Conservation (phyloP, 176 grass and related monocot species). For the Avena insularis region DNA sequence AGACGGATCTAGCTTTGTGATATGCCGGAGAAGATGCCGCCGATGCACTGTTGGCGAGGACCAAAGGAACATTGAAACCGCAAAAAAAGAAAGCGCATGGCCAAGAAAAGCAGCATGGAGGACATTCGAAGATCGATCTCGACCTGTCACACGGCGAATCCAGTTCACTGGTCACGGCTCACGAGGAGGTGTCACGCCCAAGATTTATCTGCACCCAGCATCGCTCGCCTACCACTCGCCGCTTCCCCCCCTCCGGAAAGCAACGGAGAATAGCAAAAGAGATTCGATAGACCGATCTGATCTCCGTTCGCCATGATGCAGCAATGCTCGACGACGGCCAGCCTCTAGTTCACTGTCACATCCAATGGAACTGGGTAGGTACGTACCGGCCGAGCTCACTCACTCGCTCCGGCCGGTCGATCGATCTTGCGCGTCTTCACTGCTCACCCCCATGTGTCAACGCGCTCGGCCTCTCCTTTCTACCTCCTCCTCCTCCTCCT, state of each 20-base stretch:
- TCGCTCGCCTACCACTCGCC: slow-evolving; percentile 56
- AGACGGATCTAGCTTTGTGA: too few relatives aligned
- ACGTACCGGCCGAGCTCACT: not conserved
- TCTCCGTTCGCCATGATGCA: slow-evolving; percentile 11
- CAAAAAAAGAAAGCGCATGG: not conserved
- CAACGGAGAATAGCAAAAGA: not conserved
- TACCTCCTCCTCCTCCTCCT: too few relatives aligned
- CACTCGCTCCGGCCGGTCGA: not conserved
- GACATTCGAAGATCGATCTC: not conserved
- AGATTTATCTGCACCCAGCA: not conserved
- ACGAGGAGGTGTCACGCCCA: slow-evolving; percentile 12
- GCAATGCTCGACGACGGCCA: slow-evolving; percentile 12
- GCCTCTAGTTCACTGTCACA: slow-evolving; percentile 12
- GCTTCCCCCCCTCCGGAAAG: slow-evolving; percentile 35
- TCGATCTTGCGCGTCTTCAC: not conserved
- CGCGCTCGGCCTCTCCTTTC: slow-evolving; percentile 44
- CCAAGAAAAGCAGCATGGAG: not conserved
- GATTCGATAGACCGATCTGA: slow-evolving; percentile 5
- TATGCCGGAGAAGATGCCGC: not conserved
- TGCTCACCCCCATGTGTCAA: slow-evolving; percentile 33
- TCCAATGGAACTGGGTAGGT: not conserved
- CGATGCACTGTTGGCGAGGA: not conserved
- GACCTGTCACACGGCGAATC: slow-evolving; percentile 27
- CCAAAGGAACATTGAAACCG: slow-evolving; percentile 3
- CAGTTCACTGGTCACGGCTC: not conserved